A percentile compares a stretch with the other conserved stretches of the same genome.
These are phyloP conservation scores for Remersonia thermophila DNA, from an alignment of 2,329 filamentous ascomycete genomes.

Conservation along the genomic window DNA sequence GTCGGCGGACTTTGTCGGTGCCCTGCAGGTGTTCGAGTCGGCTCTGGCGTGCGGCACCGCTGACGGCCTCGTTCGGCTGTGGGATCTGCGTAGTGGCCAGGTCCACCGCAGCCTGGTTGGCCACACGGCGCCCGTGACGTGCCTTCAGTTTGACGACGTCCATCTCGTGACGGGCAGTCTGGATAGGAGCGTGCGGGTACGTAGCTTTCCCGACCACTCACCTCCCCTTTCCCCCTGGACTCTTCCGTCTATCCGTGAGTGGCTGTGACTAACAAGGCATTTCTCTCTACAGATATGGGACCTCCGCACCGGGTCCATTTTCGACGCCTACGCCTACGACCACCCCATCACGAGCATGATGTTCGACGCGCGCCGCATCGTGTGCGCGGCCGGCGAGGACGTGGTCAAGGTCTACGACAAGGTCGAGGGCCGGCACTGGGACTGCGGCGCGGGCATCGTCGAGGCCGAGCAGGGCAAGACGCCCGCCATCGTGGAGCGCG, in stretches of 20 bases:
- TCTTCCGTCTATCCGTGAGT: too few species aligned
- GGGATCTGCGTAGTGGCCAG: slow-evolving; percentile 92
- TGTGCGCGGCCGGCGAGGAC: slow-evolving; percentile 78
- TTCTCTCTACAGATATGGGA: slow-evolving; percentile 73
- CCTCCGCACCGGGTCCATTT: slow-evolving; percentile 86
- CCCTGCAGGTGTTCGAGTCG: slow-evolving; percentile 89
- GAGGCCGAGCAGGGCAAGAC: slow-evolving; percentile 54
- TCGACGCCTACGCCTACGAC: slow-evolving; percentile 93
- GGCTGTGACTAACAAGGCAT: slow-evolving; percentile 10
- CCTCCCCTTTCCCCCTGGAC: too few species aligned
- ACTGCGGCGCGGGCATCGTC: slow-evolving; percentile 73
- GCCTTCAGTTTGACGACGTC: slow-evolving; percentile 89
- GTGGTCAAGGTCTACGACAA: slow-evolving; percentile 99
- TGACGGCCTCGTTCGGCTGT: slow-evolving; percentile 91
- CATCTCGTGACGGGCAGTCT: slow-evolving; percentile 87
- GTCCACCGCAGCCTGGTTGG: slow-evolving; percentile 94
- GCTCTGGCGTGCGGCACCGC: slow-evolving; percentile 92
- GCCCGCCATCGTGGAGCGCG: slow-evolving; percentile 64
- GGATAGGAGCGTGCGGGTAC: slow-evolving; percentile 86
- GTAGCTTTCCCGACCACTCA: slow-evolving; percentile 22
- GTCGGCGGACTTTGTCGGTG: slow-evolving; percentile 83
- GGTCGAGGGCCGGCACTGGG: slow-evolving; percentile 89
- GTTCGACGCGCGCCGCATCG: slow-evolving; percentile 86
- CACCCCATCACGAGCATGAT: slow-evolving; percentile 89
- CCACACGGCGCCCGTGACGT: slow-evolving; percentile 88